Conservation (phyloP, 108 stramenopile species). For the Thalassiosira profunda region DNA sequence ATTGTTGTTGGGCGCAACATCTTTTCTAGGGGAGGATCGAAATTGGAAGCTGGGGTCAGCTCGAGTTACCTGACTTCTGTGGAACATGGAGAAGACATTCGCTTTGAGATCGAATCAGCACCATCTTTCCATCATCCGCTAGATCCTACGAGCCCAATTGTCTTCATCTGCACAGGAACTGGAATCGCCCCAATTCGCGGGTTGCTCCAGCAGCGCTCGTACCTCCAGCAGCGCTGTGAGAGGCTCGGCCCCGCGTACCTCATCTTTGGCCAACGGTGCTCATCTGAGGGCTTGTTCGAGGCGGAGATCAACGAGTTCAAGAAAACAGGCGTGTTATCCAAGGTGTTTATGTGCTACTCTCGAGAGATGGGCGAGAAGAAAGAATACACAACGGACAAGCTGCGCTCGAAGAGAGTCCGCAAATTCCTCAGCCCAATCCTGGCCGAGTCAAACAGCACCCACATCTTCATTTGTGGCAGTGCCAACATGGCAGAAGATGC, state of each 20-base stretch:
- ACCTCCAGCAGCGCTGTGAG: constrained; percentile 1
- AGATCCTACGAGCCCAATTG: background rate
- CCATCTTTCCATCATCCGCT: constrained; percentile 11
- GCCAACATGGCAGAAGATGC: constrained; percentile 13
- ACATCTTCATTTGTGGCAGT: constrained; percentile 22
- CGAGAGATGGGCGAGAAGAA: constrained; percentile 17
- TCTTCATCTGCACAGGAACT: constrained; percentile 23
- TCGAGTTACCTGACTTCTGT: constrained; percentile 8
- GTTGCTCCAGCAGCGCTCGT: constrained; percentile 10
- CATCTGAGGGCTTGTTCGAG: constrained; percentile 13
- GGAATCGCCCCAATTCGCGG: constrained; percentile 24
- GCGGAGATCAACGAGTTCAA: constrained; percentile 11
- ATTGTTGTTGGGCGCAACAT: constrained; percentile 13
- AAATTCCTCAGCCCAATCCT: constrained; percentile 8
- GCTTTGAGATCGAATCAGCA: constrained; percentile 8
- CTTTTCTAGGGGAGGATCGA: constrained; percentile 5
- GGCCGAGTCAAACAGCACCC: constrained; percentile 3
- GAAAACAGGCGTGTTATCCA: constrained; percentile 1
- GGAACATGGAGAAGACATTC: background rate
- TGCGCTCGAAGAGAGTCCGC: background rate
- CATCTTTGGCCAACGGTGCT: constrained; percentile 13
- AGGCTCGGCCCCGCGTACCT: constrained; percentile 14
- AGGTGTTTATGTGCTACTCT: constrained; percentile 17
- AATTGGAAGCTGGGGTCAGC: constrained; percentile 13
- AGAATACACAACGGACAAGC: constrained; percentile 4